Base-by-base conservation (phyloP, 2,329 filamentous ascomycete species). In the Alternaria gaisen region DNA sequence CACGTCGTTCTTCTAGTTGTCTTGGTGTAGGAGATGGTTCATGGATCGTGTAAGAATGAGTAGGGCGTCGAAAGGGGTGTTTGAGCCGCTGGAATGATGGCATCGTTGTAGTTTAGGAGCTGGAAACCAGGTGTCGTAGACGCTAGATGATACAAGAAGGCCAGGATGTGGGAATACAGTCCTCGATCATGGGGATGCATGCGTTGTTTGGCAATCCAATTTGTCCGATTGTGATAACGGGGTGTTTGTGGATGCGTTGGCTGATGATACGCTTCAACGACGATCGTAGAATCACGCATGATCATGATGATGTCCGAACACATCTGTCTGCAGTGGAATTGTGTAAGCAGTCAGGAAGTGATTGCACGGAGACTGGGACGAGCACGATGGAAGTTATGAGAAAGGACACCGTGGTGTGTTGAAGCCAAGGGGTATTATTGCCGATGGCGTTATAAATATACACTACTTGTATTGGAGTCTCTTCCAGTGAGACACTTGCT, bases 381-480 rank as follows among this genome's bases (percentile, higher is more conserved):
- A 34, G 24, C 46, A 43, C 18, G 40, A 9, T 43, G n/a, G 14
- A 52, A 18, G 16, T n/a, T 18, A 24, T 41, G 11, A 41, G 16
- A 47, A 32, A 43, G 41, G 41, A 28, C 46, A 47, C 44, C 44
- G 48, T 56, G 16, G 41, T 59, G 26, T 47, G 53, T 52, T 46
- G 28, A 41, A 48, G 28, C 53, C 34, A 44, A 38, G 16, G 57
- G 48, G 58, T 40, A 56, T 51, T 36, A 62, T 52, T 56, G 55
- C 57, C 48, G 43, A 57, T 14, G 40, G 26, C 38, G 24, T 41
- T 58, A 56, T 54, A 41, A 69, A 66, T 60, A 60, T 53, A 68
- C 61, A 67, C 64, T 70, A 68, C 26, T n/a, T 58, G 56, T 52
- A 53, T 16, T 58, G 55, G 53, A 52, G 54, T 58, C 61, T 56